Base-by-base conservation (phyloP, 768 basidiomycete species). In the Dacryopinax spathularia region DNA sequence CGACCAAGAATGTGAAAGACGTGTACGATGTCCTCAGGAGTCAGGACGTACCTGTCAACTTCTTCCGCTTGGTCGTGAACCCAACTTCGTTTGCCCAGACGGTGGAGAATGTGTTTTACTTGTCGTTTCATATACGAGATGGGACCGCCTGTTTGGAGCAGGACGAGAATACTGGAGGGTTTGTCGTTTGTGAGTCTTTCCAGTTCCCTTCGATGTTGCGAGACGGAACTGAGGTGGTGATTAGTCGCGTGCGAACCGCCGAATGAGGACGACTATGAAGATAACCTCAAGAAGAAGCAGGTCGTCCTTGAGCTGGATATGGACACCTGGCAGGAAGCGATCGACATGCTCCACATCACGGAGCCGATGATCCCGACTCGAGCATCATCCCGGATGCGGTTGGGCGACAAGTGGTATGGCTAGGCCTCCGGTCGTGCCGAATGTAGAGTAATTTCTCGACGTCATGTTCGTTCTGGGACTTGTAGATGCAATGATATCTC, bases 71-170 rank as follows among this genome's bases (percentile, higher is more conserved):
- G 70, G 79, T 97, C 62, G 78, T 96, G 66, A 95, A 99, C 71
- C 96, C 96, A 13, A 74, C 86, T 31, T 85, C 88, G 69, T 99
- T 91, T 70, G 88, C 86, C 0, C 95, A 99, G 71, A 91, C 89
- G 0, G 91, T 98, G 15, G 96, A 99, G 75, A 99, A 99, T 72
- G 78, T 95, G 25, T 98, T 99, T 73, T 93, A 96, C 70, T 79
- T 95, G 1, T 91, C 91, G 0, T 98, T 99, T 76, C 79, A 96
- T 66, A 88, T 96, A 48, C 82, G 88, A 33, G 89, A 94, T 66
- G 91, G 88, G 1, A 82, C 83, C 69, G 89, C 85, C 64, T 86
- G 86, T 12, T 77, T 90, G 31, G 87, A 91, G 67, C 80, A 81
- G 5, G 77, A 80, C 33, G 77, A 82, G 7, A 78, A 87, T 0